phyloP scores from a whole-genome alignment of 2,329 filamentous ascomycete species.

The Ophiocordyceps camponoti-floridani region DNA sequence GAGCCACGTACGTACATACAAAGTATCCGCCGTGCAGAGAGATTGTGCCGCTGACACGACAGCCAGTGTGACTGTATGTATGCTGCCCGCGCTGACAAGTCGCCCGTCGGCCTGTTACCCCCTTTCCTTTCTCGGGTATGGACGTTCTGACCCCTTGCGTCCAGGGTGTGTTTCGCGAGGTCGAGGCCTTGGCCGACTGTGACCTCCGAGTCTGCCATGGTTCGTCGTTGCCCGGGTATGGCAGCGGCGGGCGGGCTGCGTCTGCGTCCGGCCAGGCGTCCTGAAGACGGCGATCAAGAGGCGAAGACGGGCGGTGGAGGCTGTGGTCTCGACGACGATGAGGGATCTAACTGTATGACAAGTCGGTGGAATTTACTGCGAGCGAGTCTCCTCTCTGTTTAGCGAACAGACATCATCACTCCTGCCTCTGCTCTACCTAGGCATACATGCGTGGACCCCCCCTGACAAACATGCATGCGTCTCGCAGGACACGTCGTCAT shows the following conservation, averaged over 20 bases:
- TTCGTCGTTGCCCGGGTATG: no score
- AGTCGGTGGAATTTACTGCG: background rate
- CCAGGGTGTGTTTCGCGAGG: slow-evolving; percentile 16
- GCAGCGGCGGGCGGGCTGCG: background rate
- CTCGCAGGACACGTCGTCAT: no score
- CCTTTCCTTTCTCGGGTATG: background rate
- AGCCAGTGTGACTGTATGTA: slow-evolving; percentile 33
- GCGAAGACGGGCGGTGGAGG: background rate
- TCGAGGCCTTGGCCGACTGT: slow-evolving; percentile 14
- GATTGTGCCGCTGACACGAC: slow-evolving; percentile 12
- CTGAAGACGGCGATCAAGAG: background rate
- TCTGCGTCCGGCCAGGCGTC: no score
- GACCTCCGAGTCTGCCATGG: background rate
- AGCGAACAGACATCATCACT: background rate
- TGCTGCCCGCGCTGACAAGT: slow-evolving; percentile 4
- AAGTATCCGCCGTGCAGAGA: background rate
- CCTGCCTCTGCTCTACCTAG: background rate
- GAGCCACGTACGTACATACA: slow-evolving; percentile 27
- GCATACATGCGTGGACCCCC: no score
- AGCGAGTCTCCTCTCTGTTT: background rate
- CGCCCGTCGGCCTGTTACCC: background rate
- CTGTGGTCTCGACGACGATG: background rate
- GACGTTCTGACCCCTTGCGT: background rate
- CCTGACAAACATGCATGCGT: no score
- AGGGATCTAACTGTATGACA: background rate